Evolutionary conservation across 106 monocot genomes (phyloP).

Genomic region (Platanthera guangdongensis): DNA sequence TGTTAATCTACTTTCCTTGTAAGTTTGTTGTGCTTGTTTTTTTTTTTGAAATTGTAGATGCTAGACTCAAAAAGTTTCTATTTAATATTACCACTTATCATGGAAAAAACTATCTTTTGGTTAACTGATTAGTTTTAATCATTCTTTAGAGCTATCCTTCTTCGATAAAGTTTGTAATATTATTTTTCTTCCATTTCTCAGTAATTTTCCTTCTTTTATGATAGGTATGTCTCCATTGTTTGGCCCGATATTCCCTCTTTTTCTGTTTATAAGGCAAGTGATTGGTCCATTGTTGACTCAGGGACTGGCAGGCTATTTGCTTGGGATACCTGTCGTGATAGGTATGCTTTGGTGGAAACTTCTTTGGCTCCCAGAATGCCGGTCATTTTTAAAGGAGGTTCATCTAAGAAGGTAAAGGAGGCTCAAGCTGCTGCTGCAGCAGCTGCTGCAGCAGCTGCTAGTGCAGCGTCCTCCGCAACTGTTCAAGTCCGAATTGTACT

Average conservation of each 20-base stretch:
- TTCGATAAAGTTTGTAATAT: neutral
- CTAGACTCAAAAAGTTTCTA: too few species aligned
- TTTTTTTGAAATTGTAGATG: too few species aligned
- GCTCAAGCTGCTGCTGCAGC: conserved; percentile 90
- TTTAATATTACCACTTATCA: neutral
- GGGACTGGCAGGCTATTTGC: conserved; percentile 94
- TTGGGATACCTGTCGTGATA: conserved; percentile 98
- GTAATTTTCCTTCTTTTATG: conserved; percentile 10
- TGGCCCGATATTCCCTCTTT: conserved; percentile 99
- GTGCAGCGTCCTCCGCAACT: conserved; percentile 82
- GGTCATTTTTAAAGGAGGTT: conserved; percentile 65
- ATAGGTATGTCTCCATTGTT: conserved; percentile 84
- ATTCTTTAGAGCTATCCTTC: neutral
- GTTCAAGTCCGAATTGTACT: conserved; percentile 94
- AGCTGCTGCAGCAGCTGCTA: conserved; percentile 89
- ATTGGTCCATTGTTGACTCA: conserved; percentile 95
- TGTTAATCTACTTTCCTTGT: too few species aligned
- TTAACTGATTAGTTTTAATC: neutral
- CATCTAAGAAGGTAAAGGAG: conserved; percentile 95
- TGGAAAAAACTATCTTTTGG: neutral
- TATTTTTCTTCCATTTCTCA: neutral
- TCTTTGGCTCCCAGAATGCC: conserved; percentile 74
- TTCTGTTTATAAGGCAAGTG: conserved; percentile 74
- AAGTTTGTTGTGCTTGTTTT: neutral
- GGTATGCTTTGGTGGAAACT: conserved; percentile 90